These are phyloP conservation scores for Chlorella sorokiniana DNA, from an alignment of 139 green algal genomes.

Conservation along the genomic window DNA sequence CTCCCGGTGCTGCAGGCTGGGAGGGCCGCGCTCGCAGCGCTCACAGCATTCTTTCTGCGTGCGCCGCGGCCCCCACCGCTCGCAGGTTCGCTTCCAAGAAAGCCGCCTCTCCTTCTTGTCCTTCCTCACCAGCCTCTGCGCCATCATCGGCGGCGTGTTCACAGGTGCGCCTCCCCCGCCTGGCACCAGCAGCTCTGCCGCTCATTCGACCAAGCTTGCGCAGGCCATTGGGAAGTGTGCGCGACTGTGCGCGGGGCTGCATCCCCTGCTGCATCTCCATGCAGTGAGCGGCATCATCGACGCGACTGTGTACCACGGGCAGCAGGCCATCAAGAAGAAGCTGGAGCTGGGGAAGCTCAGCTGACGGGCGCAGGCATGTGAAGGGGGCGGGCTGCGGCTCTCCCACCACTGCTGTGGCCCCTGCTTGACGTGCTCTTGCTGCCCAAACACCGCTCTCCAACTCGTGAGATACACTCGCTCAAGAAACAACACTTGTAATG, in stretches of 20 bases:
- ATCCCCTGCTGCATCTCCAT: background rate
- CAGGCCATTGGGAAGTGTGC: too few relatives aligned
- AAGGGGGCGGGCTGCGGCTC: too few relatives aligned
- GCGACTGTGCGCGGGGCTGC: background rate
- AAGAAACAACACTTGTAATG: too few relatives aligned
- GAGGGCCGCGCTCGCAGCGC: background rate
- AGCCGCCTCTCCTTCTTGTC: slow-evolving; percentile 78
- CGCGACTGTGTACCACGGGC: slow-evolving; percentile 82
- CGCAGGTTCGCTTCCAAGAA: slow-evolving; percentile 79
- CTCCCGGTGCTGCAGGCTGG: too few relatives aligned
- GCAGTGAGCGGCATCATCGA: slow-evolving; percentile 92
- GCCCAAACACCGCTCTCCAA: too few relatives aligned
- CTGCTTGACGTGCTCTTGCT: too few relatives aligned
- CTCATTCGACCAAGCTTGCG: too few relatives aligned
- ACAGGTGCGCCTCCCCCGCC: slow-evolving; percentile 50
- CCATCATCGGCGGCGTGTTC: slow-evolving; percentile 97
- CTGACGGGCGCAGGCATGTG: slow-evolving; percentile 36
- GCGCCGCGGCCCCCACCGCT: background rate
- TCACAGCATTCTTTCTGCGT: background rate
- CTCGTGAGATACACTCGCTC: too few relatives aligned
- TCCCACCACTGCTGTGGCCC: too few relatives aligned
- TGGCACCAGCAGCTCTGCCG: background rate
- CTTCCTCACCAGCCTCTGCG: slow-evolving; percentile 94
- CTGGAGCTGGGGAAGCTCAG: slow-evolving; percentile 92
- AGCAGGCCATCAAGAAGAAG: slow-evolving; percentile 90